Base-by-base conservation (phyloP, 2,329 filamentous ascomycete species). In the Sarocladium oryzae region DNA sequence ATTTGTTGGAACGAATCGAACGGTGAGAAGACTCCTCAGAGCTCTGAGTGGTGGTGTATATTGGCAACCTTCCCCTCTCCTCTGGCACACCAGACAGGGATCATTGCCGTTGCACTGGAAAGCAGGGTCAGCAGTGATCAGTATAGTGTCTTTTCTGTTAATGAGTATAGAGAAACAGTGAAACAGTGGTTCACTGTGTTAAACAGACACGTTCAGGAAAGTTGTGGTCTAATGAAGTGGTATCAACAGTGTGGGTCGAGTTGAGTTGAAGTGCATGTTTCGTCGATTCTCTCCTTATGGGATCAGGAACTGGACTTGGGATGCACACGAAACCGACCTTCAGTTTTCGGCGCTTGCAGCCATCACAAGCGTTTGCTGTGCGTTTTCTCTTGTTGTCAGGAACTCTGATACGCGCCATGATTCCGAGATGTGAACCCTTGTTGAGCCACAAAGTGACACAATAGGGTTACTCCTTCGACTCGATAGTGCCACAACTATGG, bases 321-420 rank as follows among this genome's bases (percentile, higher is more conserved):
- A n/a, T n/a, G n/a, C n/a, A n/a, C n/a, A n/a, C n/a, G n/a, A n/a
- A n/a, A n/a, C n/a, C n/a, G n/a, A 82, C 82, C 73, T 85, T 86
- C 67, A 85, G 82, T 64, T 86, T 86, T 55, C 82, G 75, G 54
- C 75, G 73, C 66, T 83, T 85, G 69, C 82, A 86, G 55, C 72
- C 78, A 56, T 83, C 78, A 63, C 82, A 86, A 36, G 82, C 82
- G 57, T 81, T 77, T 23, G 78, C 78, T 49, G 77, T 85, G 58
- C 82, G 77, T 66, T 81, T 77, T 56, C 82, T 75, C 64, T 82
- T 79, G 56, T 84, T 78, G 57, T 75, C 72, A 28, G 76, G 70
- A 54, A 82, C 76, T 63, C 73, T 79, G 49, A 72, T 72, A 58
- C 78, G 72, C 57, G 75, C 76, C 79, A 79, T 71, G 53, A 28